phyloP scores from a whole-genome alignment of 2,329 filamentous ascomycete genomes.

The Trichocomaceae sp. region DNA sequence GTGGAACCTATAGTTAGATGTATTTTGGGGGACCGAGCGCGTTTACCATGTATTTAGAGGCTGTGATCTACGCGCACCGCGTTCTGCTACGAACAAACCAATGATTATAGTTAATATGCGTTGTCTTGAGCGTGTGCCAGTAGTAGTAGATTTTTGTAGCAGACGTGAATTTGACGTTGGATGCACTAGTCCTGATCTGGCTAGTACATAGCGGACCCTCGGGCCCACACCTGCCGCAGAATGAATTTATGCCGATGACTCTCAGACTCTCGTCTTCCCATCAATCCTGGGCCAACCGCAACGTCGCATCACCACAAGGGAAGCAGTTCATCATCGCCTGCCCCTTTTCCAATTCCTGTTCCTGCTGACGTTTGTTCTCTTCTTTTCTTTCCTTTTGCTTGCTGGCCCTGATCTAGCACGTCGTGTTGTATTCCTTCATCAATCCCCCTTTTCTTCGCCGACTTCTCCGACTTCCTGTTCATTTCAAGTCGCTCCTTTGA shows the following conservation, averaged over 20 bases:
- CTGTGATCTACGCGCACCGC: conserved; percentile 3
- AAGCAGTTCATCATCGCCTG: neutral
- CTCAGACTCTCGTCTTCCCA: too few species aligned
- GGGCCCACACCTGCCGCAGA: conserved; percentile 6
- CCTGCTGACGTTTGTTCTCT: neutral
- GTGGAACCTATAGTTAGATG: conserved; percentile 11
- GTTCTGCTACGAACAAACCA: conserved; percentile 12
- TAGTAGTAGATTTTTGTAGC: too few species aligned
- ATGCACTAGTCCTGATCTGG: conserved; percentile 17
- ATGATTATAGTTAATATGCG: conserved; percentile 10
- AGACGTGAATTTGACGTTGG: too few species aligned
- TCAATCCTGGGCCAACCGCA: too few species aligned
- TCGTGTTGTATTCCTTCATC: conserved; percentile 8
- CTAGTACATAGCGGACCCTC: neutral
- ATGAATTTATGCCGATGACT: conserved; percentile 3
- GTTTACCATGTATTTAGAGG: conserved; percentile 15
- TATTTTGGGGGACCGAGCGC: conserved; percentile 5
- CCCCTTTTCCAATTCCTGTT: neutral
- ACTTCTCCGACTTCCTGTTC: neutral
- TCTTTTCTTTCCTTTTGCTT: too few species aligned
- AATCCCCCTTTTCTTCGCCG: neutral
- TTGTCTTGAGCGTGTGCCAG: too few species aligned
- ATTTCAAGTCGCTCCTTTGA: conserved; percentile 12
- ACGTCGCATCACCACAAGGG: conserved; percentile 9
- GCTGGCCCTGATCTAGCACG: conserved; percentile 4